These are phyloP conservation scores for Brassica juncea DNA, from an alignment of 345 rosid genomes.

Conservation along the genomic window DNA sequence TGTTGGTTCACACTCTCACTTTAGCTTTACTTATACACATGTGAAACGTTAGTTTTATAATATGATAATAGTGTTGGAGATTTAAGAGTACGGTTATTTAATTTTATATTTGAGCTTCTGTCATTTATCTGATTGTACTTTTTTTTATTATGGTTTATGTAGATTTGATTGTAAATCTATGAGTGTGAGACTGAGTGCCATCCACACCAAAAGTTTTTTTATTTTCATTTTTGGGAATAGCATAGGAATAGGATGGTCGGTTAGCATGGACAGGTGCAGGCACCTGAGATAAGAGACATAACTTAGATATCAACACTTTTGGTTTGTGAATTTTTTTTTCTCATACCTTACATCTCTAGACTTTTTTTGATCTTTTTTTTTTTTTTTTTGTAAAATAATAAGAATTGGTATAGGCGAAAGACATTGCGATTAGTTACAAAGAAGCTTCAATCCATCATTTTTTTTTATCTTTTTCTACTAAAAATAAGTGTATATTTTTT, in stretches of 20 bases:
- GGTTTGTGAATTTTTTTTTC: not conserved
- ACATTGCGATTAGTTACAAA: constrained; percentile 45
- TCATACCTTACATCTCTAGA: not conserved
- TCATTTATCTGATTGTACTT: constrained; percentile 15
- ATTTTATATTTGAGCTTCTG: not conserved
- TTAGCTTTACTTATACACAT: constrained; percentile 34
- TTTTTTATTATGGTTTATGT: not conserved
- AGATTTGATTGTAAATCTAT: constrained; percentile 5
- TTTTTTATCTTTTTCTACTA: not conserved
- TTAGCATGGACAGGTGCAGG: constrained; percentile 18
- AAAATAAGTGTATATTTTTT: not conserved
- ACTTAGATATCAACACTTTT: not conserved
- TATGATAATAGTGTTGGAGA: not conserved
- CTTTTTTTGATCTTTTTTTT: too few species aligned
- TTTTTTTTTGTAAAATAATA: not conserved
- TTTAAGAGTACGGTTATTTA: not conserved
- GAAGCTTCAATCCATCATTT: constrained; percentile 50
- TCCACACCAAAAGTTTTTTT: not conserved
- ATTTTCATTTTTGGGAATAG: constrained; percentile 4
- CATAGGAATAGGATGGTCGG: not conserved
- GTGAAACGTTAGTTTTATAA: constrained; percentile 12
- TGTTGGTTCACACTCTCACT: constrained; percentile 33
- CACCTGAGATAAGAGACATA: not conserved
- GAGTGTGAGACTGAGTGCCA: not conserved
- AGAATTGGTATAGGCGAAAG: constrained; percentile 49